Evolutionary conservation across 2,329 filamentous ascomycete species (phyloP).

Genomic region (Phaeosphaeriaceae sp.): DNA sequence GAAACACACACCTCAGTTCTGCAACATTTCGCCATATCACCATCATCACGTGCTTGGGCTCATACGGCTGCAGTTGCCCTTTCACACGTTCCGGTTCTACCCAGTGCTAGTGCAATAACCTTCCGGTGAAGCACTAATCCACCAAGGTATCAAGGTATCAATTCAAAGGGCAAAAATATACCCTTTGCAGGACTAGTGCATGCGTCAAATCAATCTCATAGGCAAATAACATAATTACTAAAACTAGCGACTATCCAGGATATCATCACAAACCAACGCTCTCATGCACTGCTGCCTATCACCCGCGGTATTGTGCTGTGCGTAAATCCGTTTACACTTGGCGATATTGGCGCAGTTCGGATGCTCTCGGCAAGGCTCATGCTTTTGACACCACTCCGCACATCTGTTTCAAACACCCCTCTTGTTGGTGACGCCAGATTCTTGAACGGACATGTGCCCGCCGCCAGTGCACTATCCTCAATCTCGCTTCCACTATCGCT

Average conservation of each 20-base stretch:
- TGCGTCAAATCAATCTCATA: too few relatives aligned
- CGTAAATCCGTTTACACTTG: constrained; percentile 3
- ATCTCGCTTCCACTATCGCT: constrained; percentile 39
- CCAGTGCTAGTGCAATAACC: constrained; percentile 1
- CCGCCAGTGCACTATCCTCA: constrained; percentile 28
- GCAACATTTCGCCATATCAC: not conserved
- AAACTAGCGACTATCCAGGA: too few relatives aligned
- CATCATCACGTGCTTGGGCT: too few relatives aligned
- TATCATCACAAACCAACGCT: not conserved
- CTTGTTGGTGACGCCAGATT: constrained; percentile 26
- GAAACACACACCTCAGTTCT: too few relatives aligned
- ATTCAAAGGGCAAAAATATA: too few relatives aligned
- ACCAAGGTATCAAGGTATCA: constrained; percentile 8
- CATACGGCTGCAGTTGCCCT: constrained; percentile 3
- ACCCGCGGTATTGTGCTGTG: constrained; percentile 21
- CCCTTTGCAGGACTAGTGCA: too few relatives aligned
- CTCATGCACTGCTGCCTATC: constrained; percentile 14
- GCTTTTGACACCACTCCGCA: constrained; percentile 10
- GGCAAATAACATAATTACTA: too few relatives aligned
- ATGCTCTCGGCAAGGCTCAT: constrained; percentile 19
- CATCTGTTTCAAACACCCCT: constrained; percentile 5
- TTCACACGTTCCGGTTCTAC: constrained; percentile 6
- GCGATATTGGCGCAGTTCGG: too few relatives aligned
- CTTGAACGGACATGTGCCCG: constrained; percentile 40
- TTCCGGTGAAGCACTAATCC: constrained; percentile 4